These are phyloP conservation scores for Cutaneotrichosporon dermatis DNA, from an alignment of 1,284 basidiomycete species.

Conservation along the genomic window DNA sequence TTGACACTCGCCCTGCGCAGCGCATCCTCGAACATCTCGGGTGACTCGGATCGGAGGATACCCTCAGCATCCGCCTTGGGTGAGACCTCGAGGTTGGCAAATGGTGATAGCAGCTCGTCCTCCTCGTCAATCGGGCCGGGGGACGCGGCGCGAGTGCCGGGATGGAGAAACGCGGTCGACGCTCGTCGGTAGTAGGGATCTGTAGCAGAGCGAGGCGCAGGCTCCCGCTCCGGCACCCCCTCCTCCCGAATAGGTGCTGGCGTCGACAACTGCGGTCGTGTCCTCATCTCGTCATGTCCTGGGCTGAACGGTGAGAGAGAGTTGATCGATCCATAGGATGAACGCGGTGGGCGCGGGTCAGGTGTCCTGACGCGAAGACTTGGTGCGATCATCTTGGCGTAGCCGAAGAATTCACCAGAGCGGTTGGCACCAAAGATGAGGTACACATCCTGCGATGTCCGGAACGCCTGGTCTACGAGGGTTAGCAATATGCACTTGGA, in stretches of 20 bases:
- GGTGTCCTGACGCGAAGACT: constrained; percentile 20
- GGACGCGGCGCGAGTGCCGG: constrained; percentile 22
- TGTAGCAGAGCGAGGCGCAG: constrained; percentile 12
- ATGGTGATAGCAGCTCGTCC: constrained; percentile 20
- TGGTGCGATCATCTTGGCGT: constrained; percentile 58
- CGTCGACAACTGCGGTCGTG: constrained; percentile 3
- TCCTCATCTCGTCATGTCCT: not conserved
- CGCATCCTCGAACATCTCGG: constrained; percentile 17
- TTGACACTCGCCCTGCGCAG: constrained; percentile 13
- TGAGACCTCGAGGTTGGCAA: constrained; percentile 10
- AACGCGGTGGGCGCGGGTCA: constrained; percentile 10
- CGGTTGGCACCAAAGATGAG: constrained; percentile 90
- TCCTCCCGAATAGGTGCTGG: constrained; percentile 29
- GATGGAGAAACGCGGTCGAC: constrained; percentile 5
- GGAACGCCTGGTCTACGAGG: constrained; percentile 72
- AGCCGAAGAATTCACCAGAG: constrained; percentile 73
- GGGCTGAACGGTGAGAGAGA: not conserved
- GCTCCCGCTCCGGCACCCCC: constrained; percentile 15
- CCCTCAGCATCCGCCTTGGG: constrained; percentile 5
- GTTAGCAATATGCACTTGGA: not conserved
- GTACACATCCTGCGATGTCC: constrained; percentile 77
- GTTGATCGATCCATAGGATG: constrained; percentile 13
- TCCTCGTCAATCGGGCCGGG: constrained; percentile 40
- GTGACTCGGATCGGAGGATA: constrained; percentile 18
- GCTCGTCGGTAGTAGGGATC: constrained; percentile 11